Evolutionary conservation across 352 stramenopile species (phyloP), one percentile per base, ranked within the genome.

Genomic region (Phytophthora agathidicida): DNA sequence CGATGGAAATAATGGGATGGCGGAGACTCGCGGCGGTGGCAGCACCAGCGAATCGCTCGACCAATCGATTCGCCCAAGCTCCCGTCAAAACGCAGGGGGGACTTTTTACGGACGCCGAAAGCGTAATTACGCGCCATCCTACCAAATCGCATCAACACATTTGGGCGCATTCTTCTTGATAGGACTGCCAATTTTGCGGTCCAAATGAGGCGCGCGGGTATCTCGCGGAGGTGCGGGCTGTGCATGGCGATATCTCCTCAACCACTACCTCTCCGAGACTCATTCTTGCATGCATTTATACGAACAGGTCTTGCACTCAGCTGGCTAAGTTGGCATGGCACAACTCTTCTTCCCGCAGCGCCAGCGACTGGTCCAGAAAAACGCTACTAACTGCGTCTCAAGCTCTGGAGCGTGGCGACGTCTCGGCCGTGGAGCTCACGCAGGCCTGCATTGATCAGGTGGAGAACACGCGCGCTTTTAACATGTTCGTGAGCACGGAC

Each of bases 1-100:
- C 65, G 80, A 83, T 89, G 79, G 82, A 89, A 91, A 91, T 89
- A 89, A 89, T 89, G 79, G 82, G 82, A 79, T 86, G 72, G 68
- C 59, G 42, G 53, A 59, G 14, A 30, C 38, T 45, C 41, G 24
- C 39, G 47, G 44, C 28, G 16, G 14, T 41, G 37, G 42, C 31
- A 50, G 45, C n/a, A 50, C 52, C 65, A 68, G 51, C 33, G 50
- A 60, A 65, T 60, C 77, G 73, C 78, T 86, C 71, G 79, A 86
- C 82, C 82, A 91, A 87, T 89, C 81, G 86, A 82, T 89, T 81
- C 38, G 43, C 44, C 43, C 16, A 28, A 27, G 54, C 27, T 63
- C 75, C 65, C 66, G 71, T 83, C 76, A 82, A 73, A 81, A 73
- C 45, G 16, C 28, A 9, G 14, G n/a, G 17, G 16, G 0, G 2